Base-by-base conservation (phyloP, 163 green algal genomes). In the Picocystis sp. region DNA sequence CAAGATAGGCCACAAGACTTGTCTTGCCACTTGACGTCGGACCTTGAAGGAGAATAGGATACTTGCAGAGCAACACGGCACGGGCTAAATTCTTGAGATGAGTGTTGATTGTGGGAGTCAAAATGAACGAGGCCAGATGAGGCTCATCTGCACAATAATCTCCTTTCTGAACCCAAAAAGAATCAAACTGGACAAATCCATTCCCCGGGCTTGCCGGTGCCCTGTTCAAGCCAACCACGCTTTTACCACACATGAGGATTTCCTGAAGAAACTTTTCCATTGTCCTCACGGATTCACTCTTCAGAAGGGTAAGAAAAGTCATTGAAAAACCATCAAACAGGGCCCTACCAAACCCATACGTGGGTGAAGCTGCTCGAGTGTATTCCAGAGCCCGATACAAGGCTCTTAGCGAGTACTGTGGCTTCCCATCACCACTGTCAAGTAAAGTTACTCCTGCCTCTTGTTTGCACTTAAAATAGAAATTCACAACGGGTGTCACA, bases 11-110 rank as follows among this genome's bases (percentile, higher is more conserved):
- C 22, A 97, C 84, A 50, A 99, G 67, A 33, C 67, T 83, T 1
- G 90, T 99, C 73, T 99, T 99, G 47, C 90, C 90, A 53, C 72
- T 89, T 35, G 76, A 91, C 33, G 90, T 99, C 45, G 90, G 90
- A 10, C 90, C 90, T 76, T 98, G 75, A 41, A 91, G 65, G 24
- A 92, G 57, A 52, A 91, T 81, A 22, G 81, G 81, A 53, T 81
- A 84, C 34, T 63, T 55, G 12, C 61, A 59, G 0, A 77, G 25
- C 2, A 93, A 70, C 47, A 92, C 78, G 1, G 88, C 87, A 0
- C 90, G 73, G 0, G 90, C 86, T 17, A 99, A 60, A 54, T 90
- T 90, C 45, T 67, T 74, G 49, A 99, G 70, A 57, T 95, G 82
- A 22, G 50, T 33, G 17, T 52, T 56, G 24, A 97, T 84, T 19